These are phyloP conservation scores for Leavenworthia alabamica DNA, from an alignment of 345 rosid genomes.

Conservation along the genomic window DNA sequence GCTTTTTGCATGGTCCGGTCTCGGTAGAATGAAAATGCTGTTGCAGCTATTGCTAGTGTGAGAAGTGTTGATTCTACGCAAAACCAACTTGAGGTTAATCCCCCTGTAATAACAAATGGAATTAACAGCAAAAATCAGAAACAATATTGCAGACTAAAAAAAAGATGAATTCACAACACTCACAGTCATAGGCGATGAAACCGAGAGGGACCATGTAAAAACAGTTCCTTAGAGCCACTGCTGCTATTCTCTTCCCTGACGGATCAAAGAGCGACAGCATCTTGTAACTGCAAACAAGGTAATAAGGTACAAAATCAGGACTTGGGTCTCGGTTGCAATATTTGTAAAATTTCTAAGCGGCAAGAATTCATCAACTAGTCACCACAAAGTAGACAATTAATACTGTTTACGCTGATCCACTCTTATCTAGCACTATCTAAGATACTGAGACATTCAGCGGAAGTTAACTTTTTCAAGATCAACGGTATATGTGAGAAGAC, in stretches of 20 bases:
- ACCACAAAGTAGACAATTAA: not conserved
- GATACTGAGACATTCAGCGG: too few relatives aligned
- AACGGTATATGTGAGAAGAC: not conserved
- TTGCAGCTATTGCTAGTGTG: conserved; percentile 67
- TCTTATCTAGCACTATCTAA: too few relatives aligned
- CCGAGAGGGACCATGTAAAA: conserved; percentile 82
- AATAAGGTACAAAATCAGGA: not conserved
- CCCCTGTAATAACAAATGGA: conserved; percentile 56
- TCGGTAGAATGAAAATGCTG: conserved; percentile 73
- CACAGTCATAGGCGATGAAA: conserved; percentile 76
- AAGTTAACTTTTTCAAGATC: not conserved
- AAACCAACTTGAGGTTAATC: conserved; percentile 79
- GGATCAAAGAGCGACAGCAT: conserved; percentile 86
- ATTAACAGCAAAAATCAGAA: not conserved
- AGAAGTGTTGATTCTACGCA: conserved; percentile 62
- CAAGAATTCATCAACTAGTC: not conserved
- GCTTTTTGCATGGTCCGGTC: conserved; percentile 64
- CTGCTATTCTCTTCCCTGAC: conserved; percentile 69
- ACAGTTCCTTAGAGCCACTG: conserved; percentile 84
- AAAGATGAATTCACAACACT: conserved; percentile 29
- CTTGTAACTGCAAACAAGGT: conserved; percentile 50
- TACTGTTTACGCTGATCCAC: not conserved
- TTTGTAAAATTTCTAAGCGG: not conserved
- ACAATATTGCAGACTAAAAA: not conserved
- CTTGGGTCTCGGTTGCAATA: not conserved